Percentiles rank a stretch among this genome's conserved stretches.
Conservation (phyloP, 2,329 filamentous ascomycete genomes). For the Cytospora mali region DNA sequence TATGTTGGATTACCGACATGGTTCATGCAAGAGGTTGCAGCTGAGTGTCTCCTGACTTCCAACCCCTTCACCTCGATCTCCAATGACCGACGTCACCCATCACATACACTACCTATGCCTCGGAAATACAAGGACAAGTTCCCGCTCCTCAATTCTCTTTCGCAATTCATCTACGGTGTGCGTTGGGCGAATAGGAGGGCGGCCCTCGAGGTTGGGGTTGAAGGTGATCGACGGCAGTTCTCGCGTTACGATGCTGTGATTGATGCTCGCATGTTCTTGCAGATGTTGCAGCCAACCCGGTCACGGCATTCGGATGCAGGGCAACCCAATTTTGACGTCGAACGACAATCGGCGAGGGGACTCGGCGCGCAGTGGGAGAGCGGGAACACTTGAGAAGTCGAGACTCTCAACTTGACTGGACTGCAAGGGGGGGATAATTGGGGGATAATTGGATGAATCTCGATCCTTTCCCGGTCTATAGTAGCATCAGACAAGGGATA, state of each 20-base stretch:
- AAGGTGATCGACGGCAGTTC: neutral
- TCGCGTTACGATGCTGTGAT: neutral
- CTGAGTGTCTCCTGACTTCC: neutral
- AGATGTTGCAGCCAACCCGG: slow-evolving; percentile 1
- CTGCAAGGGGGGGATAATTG: neutral
- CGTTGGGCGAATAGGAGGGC: neutral
- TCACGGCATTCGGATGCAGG: slow-evolving; percentile 16
- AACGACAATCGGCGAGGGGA: neutral
- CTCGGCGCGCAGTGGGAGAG: neutral
- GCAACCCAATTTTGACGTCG: slow-evolving; percentile 9
- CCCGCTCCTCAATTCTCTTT: too few relatives aligned
- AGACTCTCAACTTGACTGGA: neutral
- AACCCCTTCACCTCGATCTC: neutral
- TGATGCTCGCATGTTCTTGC: neutral
- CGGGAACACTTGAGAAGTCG: too few relatives aligned
- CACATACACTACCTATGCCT: neutral
- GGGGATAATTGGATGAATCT: too few relatives aligned
- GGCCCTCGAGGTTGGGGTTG: neutral
- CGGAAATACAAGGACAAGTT: too few relatives aligned
- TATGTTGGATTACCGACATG: neutral
- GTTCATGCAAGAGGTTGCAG: neutral
- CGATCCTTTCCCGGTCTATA: neutral
- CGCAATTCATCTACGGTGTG: neutral
- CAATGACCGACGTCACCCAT: neutral
- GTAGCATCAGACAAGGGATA: neutral